A percentile compares a stretch with the other conserved stretches of the same genome.
Evolutionary conservation across 2,329 filamentous ascomycete genomes (phyloP).

Genomic region (Aspergillus uvarum): DNA sequence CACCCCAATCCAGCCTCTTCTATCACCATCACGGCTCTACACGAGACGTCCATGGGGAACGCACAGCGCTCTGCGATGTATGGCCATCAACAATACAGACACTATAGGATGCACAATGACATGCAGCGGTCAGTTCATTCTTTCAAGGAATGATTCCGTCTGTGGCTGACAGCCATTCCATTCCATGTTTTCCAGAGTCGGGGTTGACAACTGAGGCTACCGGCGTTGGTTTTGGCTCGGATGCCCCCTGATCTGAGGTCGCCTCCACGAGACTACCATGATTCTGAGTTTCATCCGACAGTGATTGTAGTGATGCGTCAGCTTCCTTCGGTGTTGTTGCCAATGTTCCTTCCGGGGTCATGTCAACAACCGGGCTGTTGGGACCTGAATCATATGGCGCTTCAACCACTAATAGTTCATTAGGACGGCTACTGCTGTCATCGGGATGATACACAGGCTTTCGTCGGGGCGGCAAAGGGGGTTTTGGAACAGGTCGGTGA

Average conservation of each 20-base stretch:
- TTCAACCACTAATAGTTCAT: conserved; percentile 64
- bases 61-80: conserved; percentile 2
- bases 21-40: neutral
- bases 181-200: conserved; percentile 14
- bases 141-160: conserved; percentile 18
- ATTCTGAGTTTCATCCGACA: neutral
- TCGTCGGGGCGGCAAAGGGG: conserved; percentile 51
- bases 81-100: neutral
- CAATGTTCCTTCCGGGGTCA: conserved; percentile 15
- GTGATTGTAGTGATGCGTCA: neutral
- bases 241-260: neutral
- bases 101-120: no score
- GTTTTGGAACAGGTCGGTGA: conserved; percentile 41
- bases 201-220: neutral
- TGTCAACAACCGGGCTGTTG: conserved; percentile 34
- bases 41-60: neutral
- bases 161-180: conserved; percentile 22
- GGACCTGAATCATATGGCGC: conserved; percentile 63
- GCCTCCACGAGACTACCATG: neutral
- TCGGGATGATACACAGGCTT: conserved; percentile 35
- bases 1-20: neutral
- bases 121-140: neutral
- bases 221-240: neutral
- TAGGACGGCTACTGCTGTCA: conserved; percentile 37
- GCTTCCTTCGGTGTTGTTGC: conserved; percentile 11